These are phyloP conservation scores for Pseudovirgaria hyperparasitica DNA, from an alignment of 2,329 filamentous ascomycete species.

Conservation along the genomic window DNA sequence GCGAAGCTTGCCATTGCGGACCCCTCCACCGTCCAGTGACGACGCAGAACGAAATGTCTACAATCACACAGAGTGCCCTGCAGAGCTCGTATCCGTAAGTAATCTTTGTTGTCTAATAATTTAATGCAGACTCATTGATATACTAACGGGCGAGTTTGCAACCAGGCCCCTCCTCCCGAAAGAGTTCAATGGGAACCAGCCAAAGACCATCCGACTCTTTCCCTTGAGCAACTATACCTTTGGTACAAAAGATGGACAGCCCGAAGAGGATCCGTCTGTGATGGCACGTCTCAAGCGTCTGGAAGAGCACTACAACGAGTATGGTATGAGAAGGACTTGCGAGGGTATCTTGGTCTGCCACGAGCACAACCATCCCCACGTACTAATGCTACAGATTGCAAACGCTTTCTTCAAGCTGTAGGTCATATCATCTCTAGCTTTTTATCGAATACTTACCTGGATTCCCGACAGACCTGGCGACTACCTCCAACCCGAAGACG, in stretches of 20 bases:
- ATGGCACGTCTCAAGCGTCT: constrained; percentile 82
- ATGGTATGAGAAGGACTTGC: constrained; percentile 95
- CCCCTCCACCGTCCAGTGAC: too few species aligned
- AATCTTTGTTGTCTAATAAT: constrained; percentile 2
- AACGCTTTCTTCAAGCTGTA: constrained; percentile 98
- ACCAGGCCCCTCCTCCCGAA: constrained; percentile 61
- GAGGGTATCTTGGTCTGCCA: constrained; percentile 96
- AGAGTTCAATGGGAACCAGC: constrained; percentile 80
- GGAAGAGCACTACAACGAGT: constrained; percentile 83
- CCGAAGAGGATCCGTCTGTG: constrained; percentile 93
- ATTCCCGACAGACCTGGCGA: constrained; percentile 58
- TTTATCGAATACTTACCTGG: constrained; percentile 1
- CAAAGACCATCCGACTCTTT: constrained; percentile 78
- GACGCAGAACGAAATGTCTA: constrained; percentile 54
- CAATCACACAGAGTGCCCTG: constrained; percentile 61
- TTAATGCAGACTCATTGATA: neutral
- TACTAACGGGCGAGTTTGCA: constrained; percentile 1
- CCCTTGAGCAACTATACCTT: constrained; percentile 98
- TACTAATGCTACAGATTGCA: constrained; percentile 97
- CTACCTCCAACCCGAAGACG: constrained; percentile 78
- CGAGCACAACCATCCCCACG: constrained; percentile 97
- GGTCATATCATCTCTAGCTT: constrained; percentile 9
- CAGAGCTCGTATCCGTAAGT: constrained; percentile 60
- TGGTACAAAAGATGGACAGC: constrained; percentile 94
- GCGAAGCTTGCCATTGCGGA: too few species aligned